These are phyloP conservation scores for Colletotrichum sp. DNA, from an alignment of 2,329 filamentous ascomycete genomes.

Conservation along the genomic window DNA sequence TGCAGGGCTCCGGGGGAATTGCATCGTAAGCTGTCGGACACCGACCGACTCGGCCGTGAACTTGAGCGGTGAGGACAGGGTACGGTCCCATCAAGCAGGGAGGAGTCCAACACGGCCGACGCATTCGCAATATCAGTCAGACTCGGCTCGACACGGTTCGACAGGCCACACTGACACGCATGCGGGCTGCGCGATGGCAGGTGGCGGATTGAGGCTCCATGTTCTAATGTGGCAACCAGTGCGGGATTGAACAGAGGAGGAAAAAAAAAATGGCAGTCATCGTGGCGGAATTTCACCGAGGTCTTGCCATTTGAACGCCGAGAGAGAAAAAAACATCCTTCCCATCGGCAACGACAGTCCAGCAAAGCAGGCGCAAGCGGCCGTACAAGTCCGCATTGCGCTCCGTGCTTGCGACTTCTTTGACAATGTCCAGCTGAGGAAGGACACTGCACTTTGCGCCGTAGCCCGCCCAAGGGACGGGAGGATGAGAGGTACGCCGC, in stretches of 20 bases:
- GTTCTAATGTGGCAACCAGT: not conserved
- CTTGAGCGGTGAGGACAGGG: slow-evolving; percentile 1
- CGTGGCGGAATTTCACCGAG: slow-evolving; percentile 8
- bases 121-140: not conserved
- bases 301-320: not conserved
- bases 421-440: not conserved
- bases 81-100: not conserved
- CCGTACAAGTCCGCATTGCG: not conserved
- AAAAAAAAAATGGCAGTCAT: not conserved
- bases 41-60: slow-evolving; percentile 11
- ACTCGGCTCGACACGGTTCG: not conserved
- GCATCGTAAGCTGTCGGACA: not conserved
- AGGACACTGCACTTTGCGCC: not conserved
- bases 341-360: not conserved
- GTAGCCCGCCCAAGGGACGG: not conserved
- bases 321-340: not conserved
- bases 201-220: not conserved
- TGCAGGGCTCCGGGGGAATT: not conserved
- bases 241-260: not conserved
- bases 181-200: not conserved
- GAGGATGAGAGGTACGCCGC: not conserved
- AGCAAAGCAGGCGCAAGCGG: not conserved
- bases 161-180: not conserved
- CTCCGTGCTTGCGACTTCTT: not conserved
- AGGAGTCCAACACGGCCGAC: not conserved